Evolutionary conservation across 805 yeast species (phyloP), one percentile per base, ranked within the genome.

Genomic region (Pichia heedii): DNA sequence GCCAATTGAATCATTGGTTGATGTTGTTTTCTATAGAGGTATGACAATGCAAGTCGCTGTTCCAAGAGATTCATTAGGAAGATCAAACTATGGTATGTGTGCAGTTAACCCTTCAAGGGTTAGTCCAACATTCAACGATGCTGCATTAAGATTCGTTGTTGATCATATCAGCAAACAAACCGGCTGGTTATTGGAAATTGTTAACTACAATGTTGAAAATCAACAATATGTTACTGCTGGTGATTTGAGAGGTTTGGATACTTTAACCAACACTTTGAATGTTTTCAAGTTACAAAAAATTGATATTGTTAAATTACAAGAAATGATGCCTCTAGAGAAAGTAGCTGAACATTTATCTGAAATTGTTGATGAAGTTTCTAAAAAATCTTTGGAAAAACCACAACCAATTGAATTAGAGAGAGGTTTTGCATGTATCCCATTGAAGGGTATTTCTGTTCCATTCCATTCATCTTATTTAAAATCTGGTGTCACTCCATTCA

Each of bases 11-110:
- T 84, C 95, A 6, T 74, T 90, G 54, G 97, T 90, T 50, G 97
- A 90, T 66, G 95, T 90, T 65, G 97, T 90, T 43, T 93, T 93
- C 77, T 94, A 93, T 77, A 83, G 99, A 74, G 99, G 99, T 77
- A 93, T 93, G 97, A 94, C 99, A 40, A 93, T 93, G 99, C 98
- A 93, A 73, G 98, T 93, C 53, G 98, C 98, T 39, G 99, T 93
- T 53, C 97, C 97, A 63, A 84, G 99, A 72, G 99, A 93, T 68
- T 77, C 80, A 44, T 63, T 68, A 41, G 99, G 99, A 40, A 84
- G 97, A 70, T 93, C 98, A 47, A 93, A 93, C 74, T 93, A 93
- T 61, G 97, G 97, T 74, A 93, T 93, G 99, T 78, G 87, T 72
- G 99, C 99, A 42, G 89, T 90, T 46, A 93, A 94, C 71, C 99